phyloP scores from a whole-genome alignment of 805 yeast species.

The Wickerhamiella kurtzmanii region DNA sequence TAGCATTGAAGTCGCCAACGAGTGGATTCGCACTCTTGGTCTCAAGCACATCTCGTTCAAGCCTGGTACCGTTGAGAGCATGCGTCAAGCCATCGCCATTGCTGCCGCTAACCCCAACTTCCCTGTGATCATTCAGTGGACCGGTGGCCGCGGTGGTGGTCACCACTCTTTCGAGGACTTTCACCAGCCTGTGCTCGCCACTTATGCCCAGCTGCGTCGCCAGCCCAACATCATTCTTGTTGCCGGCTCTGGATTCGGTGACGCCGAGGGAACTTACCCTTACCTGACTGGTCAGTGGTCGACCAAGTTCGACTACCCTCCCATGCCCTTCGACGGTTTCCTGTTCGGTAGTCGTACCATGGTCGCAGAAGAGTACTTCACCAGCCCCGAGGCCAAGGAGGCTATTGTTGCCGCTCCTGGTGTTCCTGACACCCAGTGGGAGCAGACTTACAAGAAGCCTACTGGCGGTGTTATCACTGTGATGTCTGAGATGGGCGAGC shows the following conservation, averaged over 20 bases:
- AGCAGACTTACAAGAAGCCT: constrained; percentile 81
- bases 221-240: constrained; percentile 76
- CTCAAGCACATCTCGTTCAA: constrained; percentile 89
- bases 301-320: constrained; percentile 71
- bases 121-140: constrained; percentile 98
- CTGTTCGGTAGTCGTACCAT: constrained; percentile 92
- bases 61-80: constrained; percentile 95
- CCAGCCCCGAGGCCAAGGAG: constrained; percentile 85
- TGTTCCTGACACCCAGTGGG: constrained; percentile 84
- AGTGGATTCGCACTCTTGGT: constrained; percentile 85
- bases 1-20: constrained; percentile 90
- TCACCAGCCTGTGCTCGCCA: constrained; percentile 93
- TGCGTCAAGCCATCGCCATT: constrained; percentile 70
- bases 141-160: constrained; percentile 99
- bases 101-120: constrained; percentile 92
- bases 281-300: constrained; percentile 98
- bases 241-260: constrained; percentile 98
- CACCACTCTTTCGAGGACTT: constrained; percentile 98
- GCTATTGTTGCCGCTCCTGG: constrained; percentile 87
- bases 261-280: constrained; percentile 92
- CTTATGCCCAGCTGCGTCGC: constrained; percentile 90
- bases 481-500: constrained; percentile 98
- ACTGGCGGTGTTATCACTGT: constrained; percentile 97
- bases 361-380: constrained; percentile 93
- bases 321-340: constrained; percentile 98